A percentile compares a stretch with the other conserved stretches of the same genome.
These are phyloP conservation scores for Globisporangium middletonii DNA, from an alignment of 352 stramenopile species.

Conservation along the genomic window DNA sequence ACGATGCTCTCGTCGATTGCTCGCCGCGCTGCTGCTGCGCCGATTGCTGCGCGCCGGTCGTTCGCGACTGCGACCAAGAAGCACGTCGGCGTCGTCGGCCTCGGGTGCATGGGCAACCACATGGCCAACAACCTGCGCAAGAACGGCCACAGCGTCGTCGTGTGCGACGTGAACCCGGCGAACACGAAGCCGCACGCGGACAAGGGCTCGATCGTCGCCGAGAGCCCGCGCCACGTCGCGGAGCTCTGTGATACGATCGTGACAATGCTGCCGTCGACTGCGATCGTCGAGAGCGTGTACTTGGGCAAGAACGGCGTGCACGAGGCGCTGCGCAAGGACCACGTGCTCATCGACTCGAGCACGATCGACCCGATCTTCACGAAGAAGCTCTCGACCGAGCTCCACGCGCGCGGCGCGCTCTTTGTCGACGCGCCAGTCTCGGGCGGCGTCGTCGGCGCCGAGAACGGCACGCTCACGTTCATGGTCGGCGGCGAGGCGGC, in stretches of 20 bases:
- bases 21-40: not conserved
- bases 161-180: slow-evolving; percentile 64
- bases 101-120: slow-evolving; percentile 93
- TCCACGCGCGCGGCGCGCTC: slow-evolving; percentile 42
- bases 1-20: slow-evolving; percentile 10
- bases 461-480: slow-evolving; percentile 96
- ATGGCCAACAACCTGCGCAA: slow-evolving; percentile 91
- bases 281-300: slow-evolving; percentile 83
- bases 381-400: slow-evolving; percentile 73
- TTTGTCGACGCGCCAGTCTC: slow-evolving; percentile 96
- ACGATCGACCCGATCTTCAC: slow-evolving; percentile 94
- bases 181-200: slow-evolving; percentile 46
- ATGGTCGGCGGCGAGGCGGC: slow-evolving; percentile 88
- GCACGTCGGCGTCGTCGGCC: slow-evolving; percentile 85
- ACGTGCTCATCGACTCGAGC: slow-evolving; percentile 93
- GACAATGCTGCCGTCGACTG: slow-evolving; percentile 93
- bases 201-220: slow-evolving; percentile 47
- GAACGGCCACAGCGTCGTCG: slow-evolving; percentile 69
- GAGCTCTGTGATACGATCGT: slow-evolving; percentile 80
- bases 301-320: slow-evolving; percentile 65
- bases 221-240: slow-evolving; percentile 66
- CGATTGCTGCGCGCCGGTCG: slow-evolving; percentile 7
- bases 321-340: slow-evolving; percentile 52
- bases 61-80: slow-evolving; percentile 22
- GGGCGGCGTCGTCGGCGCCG: slow-evolving; percentile 93